Evolutionary conservation across 495 filamentous ascomycete genomes (phyloP).

Genomic region (Penicillium longicatenatum): DNA sequence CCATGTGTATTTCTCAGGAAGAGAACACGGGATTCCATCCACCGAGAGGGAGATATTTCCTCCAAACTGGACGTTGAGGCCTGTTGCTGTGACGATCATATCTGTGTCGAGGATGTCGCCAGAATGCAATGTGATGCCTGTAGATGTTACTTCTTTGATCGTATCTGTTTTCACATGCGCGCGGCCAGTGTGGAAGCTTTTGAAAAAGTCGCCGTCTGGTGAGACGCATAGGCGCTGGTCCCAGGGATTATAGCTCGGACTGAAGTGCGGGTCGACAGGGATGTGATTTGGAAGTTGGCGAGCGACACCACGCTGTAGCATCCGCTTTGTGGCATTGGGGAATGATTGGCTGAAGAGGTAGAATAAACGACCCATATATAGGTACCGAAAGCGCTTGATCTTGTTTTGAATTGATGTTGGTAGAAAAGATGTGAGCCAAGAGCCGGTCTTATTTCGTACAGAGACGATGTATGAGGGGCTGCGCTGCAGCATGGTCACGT

Average conservation of each 20-base stretch:
- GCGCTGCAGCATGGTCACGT: constrained; percentile 58
- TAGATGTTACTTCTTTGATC: constrained; percentile 61
- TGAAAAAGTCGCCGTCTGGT: constrained; percentile 74
- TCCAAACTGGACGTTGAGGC: constrained; percentile 58
- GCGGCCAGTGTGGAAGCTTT: constrained; percentile 56
- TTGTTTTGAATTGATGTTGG: constrained; percentile 37
- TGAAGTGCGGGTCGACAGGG: constrained; percentile 62
- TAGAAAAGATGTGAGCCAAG: constrained; percentile 35
- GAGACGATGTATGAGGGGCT: constrained; percentile 62
- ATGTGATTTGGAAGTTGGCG: constrained; percentile 16
- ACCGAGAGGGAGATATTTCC: constrained; percentile 52
- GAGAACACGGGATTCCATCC: constrained; percentile 52
- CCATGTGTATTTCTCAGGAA: constrained; percentile 54
- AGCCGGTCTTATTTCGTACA: constrained; percentile 41
- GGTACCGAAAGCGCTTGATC: constrained; percentile 48
- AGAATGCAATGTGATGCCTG: constrained; percentile 58
- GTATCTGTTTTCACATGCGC: constrained; percentile 65
- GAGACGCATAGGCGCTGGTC: constrained; percentile 72
- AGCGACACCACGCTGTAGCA: constrained; percentile 45
- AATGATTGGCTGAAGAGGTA: constrained; percentile 58
- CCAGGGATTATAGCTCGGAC: constrained; percentile 69
- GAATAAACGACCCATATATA: constrained; percentile 48
- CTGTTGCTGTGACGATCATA: constrained; percentile 76
- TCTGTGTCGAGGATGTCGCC: constrained; percentile 63
- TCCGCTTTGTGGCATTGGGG: constrained; percentile 48